phyloP scores from a whole-genome alignment of 768 basidiomycete species.

The Kwoniella sp. region DNA sequence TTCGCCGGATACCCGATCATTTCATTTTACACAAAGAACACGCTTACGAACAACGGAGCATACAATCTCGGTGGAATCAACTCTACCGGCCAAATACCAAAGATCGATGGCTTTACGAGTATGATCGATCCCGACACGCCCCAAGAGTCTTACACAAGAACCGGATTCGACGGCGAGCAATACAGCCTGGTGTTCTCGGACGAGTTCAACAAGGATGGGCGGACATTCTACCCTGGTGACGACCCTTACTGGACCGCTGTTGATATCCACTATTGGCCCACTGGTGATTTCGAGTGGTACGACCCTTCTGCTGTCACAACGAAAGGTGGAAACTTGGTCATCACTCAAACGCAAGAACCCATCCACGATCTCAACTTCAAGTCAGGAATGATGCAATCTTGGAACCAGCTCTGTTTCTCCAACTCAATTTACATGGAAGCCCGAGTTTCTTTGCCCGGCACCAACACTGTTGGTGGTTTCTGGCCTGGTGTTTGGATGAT shows the following conservation, averaged over 20 bases:
- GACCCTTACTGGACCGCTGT: constrained; percentile 84
- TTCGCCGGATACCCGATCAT: constrained; percentile 90
- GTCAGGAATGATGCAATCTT: constrained; percentile 65
- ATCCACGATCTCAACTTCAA: constrained; percentile 81
- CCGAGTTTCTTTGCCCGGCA: constrained; percentile 50
- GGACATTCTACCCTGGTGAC: constrained; percentile 63
- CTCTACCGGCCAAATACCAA: constrained; percentile 80
- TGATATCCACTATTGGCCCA: constrained; percentile 77
- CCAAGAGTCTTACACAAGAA: constrained; percentile 61
- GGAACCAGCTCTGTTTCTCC: constrained; percentile 95
- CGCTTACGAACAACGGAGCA: constrained; percentile 57
- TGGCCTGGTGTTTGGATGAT: constrained; percentile 92
- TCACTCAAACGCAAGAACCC: constrained; percentile 71
- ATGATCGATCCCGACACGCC: constrained; percentile 82
- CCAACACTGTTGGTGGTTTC: constrained; percentile 44
- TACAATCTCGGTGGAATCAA: constrained; percentile 93
- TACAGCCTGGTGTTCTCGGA: constrained; percentile 87
- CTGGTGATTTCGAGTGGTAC: constrained; percentile 74
- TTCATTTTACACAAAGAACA: constrained; percentile 58
- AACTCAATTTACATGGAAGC: constrained; percentile 79
- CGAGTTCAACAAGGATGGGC: constrained; percentile 73
- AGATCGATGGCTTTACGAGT: constrained; percentile 66
- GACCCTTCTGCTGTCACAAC: constrained; percentile 62
- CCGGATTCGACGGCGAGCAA: constrained; percentile 74
- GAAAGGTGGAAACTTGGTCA: constrained; percentile 71